These are phyloP conservation scores for Podospora pseudopauciseta DNA, from an alignment of 495 filamentous ascomycete species.

Conservation along the genomic window DNA sequence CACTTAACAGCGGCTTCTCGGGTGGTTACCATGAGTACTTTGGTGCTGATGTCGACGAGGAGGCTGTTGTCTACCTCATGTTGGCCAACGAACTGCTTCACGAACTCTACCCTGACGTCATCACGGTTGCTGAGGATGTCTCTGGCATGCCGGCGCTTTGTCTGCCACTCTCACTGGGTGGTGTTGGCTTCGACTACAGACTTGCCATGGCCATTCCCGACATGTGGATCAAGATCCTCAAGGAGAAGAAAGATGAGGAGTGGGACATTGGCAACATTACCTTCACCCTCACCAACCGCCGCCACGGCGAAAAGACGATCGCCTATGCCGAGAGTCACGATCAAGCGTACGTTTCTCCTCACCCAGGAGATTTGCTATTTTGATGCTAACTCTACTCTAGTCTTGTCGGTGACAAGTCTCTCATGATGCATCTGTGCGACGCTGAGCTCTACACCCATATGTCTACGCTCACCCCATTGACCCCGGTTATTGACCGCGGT, in stretches of 20 bases:
- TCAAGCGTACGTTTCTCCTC: conserved; percentile 72
- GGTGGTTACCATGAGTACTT: conserved; percentile 99
- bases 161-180: conserved; percentile 76
- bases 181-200: conserved; percentile 94
- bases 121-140: conserved; percentile 95
- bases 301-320: conserved; percentile 97
- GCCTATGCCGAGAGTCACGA: conserved; percentile 97
- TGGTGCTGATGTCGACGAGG: conserved; percentile 85
- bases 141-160: conserved; percentile 97
- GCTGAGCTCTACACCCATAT: conserved; percentile 97
- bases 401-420: conserved; percentile 90
- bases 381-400: conserved; percentile 49
- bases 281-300: conserved; percentile 84
- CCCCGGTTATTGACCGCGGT: conserved; percentile 86
- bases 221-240: conserved; percentile 98
- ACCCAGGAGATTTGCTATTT: background rate
- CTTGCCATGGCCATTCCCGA: conserved; percentile 98
- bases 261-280: conserved; percentile 88
- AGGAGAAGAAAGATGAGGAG: conserved; percentile 85
- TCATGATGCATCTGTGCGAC: conserved; percentile 98
- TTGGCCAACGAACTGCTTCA: conserved; percentile 97
- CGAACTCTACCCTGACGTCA: conserved; percentile 73
- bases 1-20: conserved; percentile 75
- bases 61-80: conserved; percentile 93
- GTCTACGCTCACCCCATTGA: conserved; percentile 78